Percentiles rank a stretch among this genome's conserved stretches.
These are phyloP conservation scores for Fusarium staphyleae DNA, from an alignment of 2,329 filamentous ascomycete genomes.

Conservation along the genomic window DNA sequence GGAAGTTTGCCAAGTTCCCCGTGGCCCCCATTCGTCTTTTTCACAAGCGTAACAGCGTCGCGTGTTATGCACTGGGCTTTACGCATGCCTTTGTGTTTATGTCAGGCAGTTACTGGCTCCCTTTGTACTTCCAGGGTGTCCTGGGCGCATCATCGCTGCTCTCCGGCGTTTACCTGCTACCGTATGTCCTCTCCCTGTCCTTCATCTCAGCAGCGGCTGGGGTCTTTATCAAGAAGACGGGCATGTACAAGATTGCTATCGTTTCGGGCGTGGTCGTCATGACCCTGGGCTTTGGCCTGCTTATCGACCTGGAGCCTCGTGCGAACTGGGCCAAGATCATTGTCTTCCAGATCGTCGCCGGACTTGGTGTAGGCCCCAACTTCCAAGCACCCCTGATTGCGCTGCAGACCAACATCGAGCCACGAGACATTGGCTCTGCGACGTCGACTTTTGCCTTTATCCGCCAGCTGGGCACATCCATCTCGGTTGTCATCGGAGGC, in stretches of 20 bases:
- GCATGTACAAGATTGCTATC: constrained; percentile 69
- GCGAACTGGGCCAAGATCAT: constrained; percentile 63
- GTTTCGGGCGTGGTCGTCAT: constrained; percentile 64
- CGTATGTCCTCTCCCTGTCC: constrained; percentile 72
- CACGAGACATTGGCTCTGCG: constrained; percentile 70
- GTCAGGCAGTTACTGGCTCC: constrained; percentile 78
- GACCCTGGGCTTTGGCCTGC: constrained; percentile 69
- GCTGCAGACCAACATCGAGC: constrained; percentile 67
- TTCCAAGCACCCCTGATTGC: constrained; percentile 75
- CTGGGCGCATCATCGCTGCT: constrained; percentile 72
- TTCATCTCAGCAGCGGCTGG: constrained; percentile 65
- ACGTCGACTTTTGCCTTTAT: constrained; percentile 73
- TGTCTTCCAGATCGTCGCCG: constrained; percentile 68
- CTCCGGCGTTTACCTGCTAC: constrained; percentile 77
- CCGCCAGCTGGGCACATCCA: constrained; percentile 71
- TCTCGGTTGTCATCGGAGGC: constrained; percentile 76
- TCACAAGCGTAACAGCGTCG: constrained; percentile 68
- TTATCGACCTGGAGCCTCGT: constrained; percentile 66
- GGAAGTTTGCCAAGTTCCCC: constrained; percentile 76
- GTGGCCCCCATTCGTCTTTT: constrained; percentile 80
- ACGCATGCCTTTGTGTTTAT: constrained; percentile 81
- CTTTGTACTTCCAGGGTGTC: constrained; percentile 84
- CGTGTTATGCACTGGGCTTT: constrained; percentile 71
- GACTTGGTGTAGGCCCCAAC: constrained; percentile 70
- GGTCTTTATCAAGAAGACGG: constrained; percentile 67